Evolutionary conservation across 768 basidiomycete genomes (phyloP).

Genomic region (Lanmaoa pseudosensibilis): DNA sequence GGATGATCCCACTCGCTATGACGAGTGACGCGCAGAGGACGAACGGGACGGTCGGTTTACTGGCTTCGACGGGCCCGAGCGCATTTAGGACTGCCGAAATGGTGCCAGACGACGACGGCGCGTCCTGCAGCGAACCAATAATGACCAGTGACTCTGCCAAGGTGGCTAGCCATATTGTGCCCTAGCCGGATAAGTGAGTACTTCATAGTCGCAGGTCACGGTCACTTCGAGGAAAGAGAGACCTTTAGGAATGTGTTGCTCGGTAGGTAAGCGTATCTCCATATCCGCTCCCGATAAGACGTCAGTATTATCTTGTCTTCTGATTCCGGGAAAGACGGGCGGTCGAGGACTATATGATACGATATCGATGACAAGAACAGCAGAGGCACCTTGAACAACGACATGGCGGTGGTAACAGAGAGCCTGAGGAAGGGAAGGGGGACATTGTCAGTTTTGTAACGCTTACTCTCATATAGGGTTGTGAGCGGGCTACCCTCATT

Average conservation of each 20-base stretch:
- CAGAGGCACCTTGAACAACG: conserved; percentile 5
- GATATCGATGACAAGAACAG: conserved; percentile 5
- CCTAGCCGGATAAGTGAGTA: not conserved
- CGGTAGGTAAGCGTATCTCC: not conserved
- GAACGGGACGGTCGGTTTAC: conserved; percentile 1
- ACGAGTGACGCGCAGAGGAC: conserved; percentile 9
- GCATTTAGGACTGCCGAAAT: not conserved
- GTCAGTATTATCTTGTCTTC: conserved; percentile 9
- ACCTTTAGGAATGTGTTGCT: not conserved
- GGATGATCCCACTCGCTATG: conserved; percentile 1
- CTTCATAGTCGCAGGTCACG: not conserved
- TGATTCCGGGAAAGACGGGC: not conserved
- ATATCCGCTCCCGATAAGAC: conserved; percentile 4
- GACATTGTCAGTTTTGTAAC: not conserved
- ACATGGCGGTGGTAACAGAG: conserved; percentile 1
- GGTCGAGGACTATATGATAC: conserved; percentile 2
- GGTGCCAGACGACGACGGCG: not conserved
- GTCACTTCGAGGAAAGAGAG: too few relatives aligned
- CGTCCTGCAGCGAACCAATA: not conserved
- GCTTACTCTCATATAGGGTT: not conserved
- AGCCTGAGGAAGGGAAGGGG: too few relatives aligned
- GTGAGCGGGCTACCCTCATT: too few relatives aligned
- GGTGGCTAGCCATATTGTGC: not conserved
- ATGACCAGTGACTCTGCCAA: conserved; percentile 1
- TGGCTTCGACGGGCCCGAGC: conserved; percentile 13